Evolutionary conservation across 2,329 filamentous ascomycete species (phyloP).

Genomic region (Fusarium tupiense): DNA sequence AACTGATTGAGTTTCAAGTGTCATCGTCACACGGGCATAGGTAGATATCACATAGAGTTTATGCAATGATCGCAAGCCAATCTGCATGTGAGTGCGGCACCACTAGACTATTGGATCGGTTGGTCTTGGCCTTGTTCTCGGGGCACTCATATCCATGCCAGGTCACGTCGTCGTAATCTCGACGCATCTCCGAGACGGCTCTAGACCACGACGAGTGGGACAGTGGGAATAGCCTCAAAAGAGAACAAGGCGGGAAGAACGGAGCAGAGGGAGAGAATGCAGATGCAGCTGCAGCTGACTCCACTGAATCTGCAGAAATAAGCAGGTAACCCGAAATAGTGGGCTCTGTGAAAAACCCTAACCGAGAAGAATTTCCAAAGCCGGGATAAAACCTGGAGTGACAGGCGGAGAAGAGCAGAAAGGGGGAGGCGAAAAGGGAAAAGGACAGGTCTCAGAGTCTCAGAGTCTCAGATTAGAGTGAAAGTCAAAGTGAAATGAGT

Average conservation of each 20-base stretch:
- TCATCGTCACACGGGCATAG: slow-evolving; percentile 5
- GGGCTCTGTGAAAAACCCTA: slow-evolving; percentile 7
- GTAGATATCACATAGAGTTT: slow-evolving; percentile 11
- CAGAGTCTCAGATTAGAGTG: neutral
- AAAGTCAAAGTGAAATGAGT: neutral
- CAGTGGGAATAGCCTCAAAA: slow-evolving; percentile 28
- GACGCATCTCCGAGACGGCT: slow-evolving; percentile 3
- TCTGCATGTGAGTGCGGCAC: neutral
- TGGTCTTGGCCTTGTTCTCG: neutral
- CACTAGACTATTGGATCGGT: neutral
- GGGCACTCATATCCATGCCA: slow-evolving; percentile 6
- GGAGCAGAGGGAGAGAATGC: neutral
- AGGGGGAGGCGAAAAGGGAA: slow-evolving; percentile 21
- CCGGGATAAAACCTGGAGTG: slow-evolving; percentile 23
- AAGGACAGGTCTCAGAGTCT: neutral
- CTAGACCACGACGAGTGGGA: slow-evolving; percentile 7
- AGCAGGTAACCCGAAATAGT: slow-evolving; percentile 30
- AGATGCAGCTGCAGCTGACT: neutral
- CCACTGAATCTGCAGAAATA: slow-evolving; percentile 17
- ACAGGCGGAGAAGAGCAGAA: slow-evolving; percentile 1
- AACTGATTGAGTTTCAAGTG: neutral
- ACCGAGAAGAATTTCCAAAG: slow-evolving; percentile 24
- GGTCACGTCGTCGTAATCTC: slow-evolving; percentile 16
- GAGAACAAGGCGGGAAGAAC: neutral
- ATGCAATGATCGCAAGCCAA: slow-evolving; percentile 1